Evolutionary conservation across 2,329 filamentous ascomycete genomes (phyloP).

Genomic region (Beauveria varroae): DNA sequence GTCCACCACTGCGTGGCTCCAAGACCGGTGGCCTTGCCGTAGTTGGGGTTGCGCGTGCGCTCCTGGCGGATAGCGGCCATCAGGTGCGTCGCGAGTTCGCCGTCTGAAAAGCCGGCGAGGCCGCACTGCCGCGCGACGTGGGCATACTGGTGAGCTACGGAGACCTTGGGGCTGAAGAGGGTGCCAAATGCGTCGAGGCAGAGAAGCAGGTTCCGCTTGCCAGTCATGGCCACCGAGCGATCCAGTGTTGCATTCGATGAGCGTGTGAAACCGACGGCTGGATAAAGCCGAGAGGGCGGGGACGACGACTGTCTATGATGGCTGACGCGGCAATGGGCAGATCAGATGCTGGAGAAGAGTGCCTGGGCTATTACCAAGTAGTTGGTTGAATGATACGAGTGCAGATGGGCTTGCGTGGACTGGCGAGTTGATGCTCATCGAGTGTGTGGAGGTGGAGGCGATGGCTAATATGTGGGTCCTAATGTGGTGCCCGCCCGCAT

Average conservation of each 20-base stretch:
- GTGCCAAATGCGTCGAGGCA: slow-evolving; percentile 62
- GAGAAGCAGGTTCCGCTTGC: slow-evolving; percentile 40
- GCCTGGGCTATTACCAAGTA: no score
- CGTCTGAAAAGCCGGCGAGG: slow-evolving; percentile 32
- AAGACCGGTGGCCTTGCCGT: slow-evolving; percentile 45
- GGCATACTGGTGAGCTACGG: slow-evolving; percentile 47
- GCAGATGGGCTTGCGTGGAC: no score
- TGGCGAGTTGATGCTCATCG: no score
- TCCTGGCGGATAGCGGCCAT: slow-evolving; percentile 39
- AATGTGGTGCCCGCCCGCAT: no score
- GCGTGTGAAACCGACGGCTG: no score
- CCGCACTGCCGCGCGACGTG: slow-evolving; percentile 43
- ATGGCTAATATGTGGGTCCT: no score
- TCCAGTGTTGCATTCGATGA: not conserved
- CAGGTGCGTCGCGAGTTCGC: slow-evolving; percentile 29
- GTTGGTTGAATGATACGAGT: no score
- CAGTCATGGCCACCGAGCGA: not conserved
- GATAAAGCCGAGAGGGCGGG: not conserved
- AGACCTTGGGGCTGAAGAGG: slow-evolving; percentile 44
- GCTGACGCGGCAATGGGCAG: not conserved
- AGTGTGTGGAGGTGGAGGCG: no score
- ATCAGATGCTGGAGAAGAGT: no score
- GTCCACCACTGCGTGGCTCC: slow-evolving; percentile 51
- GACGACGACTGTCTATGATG: not conserved
- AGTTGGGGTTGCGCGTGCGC: slow-evolving; percentile 45